Conservation (phyloP, 1,284 basidiomycete genomes). For the Paramarasmius palmivorus region DNA sequence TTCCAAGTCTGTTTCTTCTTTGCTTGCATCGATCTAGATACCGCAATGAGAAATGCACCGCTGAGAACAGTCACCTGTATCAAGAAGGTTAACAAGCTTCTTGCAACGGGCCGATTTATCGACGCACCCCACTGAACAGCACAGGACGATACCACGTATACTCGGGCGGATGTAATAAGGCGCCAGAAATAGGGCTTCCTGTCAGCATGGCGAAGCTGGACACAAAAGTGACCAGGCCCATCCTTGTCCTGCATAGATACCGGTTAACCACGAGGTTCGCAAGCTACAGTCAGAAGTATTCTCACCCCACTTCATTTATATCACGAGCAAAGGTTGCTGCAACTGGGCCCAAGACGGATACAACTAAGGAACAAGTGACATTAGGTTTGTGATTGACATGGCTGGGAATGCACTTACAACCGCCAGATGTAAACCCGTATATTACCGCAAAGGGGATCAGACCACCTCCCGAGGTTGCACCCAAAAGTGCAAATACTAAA, state of each 20-base stretch:
- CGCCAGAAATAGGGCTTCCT: conserved; percentile 21
- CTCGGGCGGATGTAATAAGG: conserved; percentile 17
- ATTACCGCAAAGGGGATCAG: conserved; percentile 26
- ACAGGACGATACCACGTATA: conserved; percentile 19
- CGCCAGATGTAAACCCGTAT: conserved; percentile 30
- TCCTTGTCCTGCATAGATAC: conserved; percentile 14
- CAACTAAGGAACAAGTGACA: conserved; percentile 3
- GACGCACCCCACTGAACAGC: conserved; percentile 19
- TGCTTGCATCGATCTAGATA: conserved; percentile 11
- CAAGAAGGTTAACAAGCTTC: neutral
- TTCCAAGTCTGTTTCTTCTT: conserved; percentile 15
- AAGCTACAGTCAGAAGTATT: neutral
- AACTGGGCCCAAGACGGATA: conserved; percentile 18
- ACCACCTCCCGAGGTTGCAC: conserved; percentile 19
- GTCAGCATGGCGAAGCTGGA: conserved; percentile 19
- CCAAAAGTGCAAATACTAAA: conserved; percentile 26
- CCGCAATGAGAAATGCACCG: conserved; percentile 6
- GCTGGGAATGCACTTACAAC: conserved; percentile 10
- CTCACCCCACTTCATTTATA: conserved; percentile 23
- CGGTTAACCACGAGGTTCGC: neutral
- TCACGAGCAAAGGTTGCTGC: conserved; percentile 19
- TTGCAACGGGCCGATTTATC: neutral
- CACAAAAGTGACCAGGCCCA: conserved; percentile 18
- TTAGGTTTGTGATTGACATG: neutral
- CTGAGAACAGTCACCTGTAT: conserved; percentile 7